A percentile compares a stretch with the other conserved stretches of the same genome.
phyloP scores from a whole-genome alignment of 805 yeast genomes.

The Candida nanaspora region DNA sequence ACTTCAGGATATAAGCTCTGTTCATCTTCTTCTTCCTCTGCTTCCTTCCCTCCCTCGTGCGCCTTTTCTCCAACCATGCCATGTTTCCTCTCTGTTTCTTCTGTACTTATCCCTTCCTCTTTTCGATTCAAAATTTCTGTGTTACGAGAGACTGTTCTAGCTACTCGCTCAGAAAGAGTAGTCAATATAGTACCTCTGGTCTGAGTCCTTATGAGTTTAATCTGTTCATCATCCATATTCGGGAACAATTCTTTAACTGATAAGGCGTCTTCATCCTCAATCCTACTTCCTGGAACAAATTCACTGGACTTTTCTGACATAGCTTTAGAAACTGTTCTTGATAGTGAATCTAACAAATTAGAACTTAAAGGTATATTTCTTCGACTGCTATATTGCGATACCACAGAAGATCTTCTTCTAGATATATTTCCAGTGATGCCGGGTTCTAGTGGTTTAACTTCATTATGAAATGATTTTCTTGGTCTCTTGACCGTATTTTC shows the following conservation, averaged over 20 bases:
- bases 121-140: constrained; percentile 17
- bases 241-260: constrained; percentile 6
- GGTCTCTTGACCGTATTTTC: no score
- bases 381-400: not conserved
- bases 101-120: not conserved
- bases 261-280: not conserved
- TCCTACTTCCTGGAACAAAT: not conserved
- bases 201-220: constrained; percentile 33
- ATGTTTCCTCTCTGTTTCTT: not conserved
- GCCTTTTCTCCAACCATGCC: not conserved
- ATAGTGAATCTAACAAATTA: not conserved
- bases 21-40: not conserved
- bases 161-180: constrained; percentile 18
- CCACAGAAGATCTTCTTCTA: not conserved
- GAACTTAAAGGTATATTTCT: not conserved
- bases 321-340: not conserved
- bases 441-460: not conserved
- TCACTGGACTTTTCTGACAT: not conserved
- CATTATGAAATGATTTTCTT: not conserved
- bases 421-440: no score
- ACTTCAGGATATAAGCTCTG: not conserved
- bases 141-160: not conserved
- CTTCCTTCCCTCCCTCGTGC: not conserved
- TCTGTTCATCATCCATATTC: constrained; percentile 27
- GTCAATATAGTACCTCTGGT: constrained; percentile 38